Evolutionary conservation across 345 rosid species (phyloP).

Genomic region (Gossypium australe): DNA sequence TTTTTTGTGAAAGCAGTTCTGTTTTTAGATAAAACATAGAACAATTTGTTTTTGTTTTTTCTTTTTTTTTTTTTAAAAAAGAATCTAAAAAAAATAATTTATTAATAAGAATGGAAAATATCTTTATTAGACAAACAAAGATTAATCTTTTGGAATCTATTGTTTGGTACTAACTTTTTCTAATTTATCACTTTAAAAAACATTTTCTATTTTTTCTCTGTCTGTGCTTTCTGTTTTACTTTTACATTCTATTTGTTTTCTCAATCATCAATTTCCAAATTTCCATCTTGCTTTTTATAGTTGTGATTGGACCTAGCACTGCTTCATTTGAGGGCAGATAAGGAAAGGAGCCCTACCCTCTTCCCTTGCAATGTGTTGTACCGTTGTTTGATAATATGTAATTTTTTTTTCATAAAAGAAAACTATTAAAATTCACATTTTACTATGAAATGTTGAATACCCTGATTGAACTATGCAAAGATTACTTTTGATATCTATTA

Average conservation of each 20-base stretch:
- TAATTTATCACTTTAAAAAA: neutral
- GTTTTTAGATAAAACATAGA: neutral
- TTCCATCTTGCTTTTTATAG: neutral
- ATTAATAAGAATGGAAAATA: neutral
- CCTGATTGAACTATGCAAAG: neutral
- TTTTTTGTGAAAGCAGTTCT: neutral
- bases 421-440: neutral
- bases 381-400: neutral
- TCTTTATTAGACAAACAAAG: neutral
- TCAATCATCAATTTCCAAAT: neutral
- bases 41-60: neutral
- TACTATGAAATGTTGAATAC: neutral
- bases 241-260: neutral
- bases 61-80: too few species aligned
- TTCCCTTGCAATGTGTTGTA: neutral
- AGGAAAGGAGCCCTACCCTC: neutral
- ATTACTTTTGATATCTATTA: neutral
- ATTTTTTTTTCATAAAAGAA: neutral
- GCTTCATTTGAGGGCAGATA: neutral
- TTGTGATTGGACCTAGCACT: neutral
- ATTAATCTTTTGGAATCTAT: neutral
- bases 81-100: neutral
- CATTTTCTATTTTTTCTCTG: neutral
- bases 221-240: neutral
- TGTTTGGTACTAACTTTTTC: neutral